Base-by-base conservation (phyloP, 176 grass and related monocot genomes). In the Calamus simplicifolius region DNA sequence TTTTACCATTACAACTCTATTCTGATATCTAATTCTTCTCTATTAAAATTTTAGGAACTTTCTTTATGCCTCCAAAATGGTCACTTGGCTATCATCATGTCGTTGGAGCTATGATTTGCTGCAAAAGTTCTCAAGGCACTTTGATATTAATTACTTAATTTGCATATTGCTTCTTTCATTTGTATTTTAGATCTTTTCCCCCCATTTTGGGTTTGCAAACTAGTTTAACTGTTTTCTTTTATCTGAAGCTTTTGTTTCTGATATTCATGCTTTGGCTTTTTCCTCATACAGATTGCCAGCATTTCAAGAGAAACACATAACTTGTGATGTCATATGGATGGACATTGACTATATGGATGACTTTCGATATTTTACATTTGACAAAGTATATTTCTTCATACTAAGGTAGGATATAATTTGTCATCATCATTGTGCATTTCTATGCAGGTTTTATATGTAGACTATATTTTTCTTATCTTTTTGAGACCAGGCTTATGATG, bases 271-370 rank as follows among this genome's bases (percentile, higher is more conserved):
- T 29, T 68, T 54, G 29, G 55, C 66, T 59, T 30, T 66, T 19
- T 84, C 17, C 66, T 81, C 74, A 29, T 30, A 69, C 65, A 96
- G 92, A 68, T 88, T 65, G 74, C 88, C 25, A 82, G 90, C 80
- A 60, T 96, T 96, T 82, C 73, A 86, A 66, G 78, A 96, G 55
- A 96, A 88, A 77, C 58, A 69, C 26, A 96, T 96, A 79, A 86
- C 92, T 66, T 90, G 92, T 35, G 92, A 96, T 88, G 92, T 96
- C 48, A 62, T 96, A 69, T 96, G 92, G 92, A 96, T 96, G 92
- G 92, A 96, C 75, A 90, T 96, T 62, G 87, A 96, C 50, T 90
- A 96, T 79, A 96, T 96, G 92, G 66, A 96, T 75, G 92, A 86
- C 71, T 96, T 96, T 71, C 82, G 65, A 59, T 96, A 86, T 81